phyloP scores from a whole-genome alignment of 305 asterid species.

The Vinca major region DNA sequence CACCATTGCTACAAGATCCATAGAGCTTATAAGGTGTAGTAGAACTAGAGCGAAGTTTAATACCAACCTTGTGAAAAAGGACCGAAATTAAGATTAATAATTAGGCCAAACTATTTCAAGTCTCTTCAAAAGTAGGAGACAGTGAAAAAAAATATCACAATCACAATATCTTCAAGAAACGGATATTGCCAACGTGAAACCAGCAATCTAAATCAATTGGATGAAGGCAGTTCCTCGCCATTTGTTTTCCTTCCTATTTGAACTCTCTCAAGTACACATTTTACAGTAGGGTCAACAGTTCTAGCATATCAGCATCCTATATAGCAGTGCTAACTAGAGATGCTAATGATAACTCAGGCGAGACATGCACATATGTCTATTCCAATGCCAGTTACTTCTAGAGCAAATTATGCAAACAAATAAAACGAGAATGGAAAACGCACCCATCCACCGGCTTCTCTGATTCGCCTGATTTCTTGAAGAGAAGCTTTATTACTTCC shows the following conservation, averaged over 20 bases:
- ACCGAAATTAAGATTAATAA: background rate
- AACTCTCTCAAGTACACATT: background rate
- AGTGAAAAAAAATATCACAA: background rate
- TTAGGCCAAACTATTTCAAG: background rate
- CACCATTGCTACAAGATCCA: background rate
- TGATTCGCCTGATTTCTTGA: constrained; percentile 72
- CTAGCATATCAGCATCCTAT: background rate
- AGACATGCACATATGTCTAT: background rate
- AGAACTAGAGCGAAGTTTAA: constrained; percentile 1
- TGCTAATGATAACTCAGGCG: background rate
- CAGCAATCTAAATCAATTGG: background rate
- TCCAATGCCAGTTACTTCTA: background rate
- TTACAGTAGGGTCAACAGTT: background rate
- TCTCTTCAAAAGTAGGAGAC: background rate
- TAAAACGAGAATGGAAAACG: constrained; percentile 25
- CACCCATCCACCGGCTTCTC: constrained; percentile 98
- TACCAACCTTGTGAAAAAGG: background rate
- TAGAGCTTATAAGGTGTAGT: background rate
- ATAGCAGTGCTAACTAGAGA: background rate
- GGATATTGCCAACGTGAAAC: background rate
- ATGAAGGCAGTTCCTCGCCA: background rate
- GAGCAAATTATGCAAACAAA: background rate
- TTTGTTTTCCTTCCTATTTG: background rate
- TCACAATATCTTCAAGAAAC: background rate
- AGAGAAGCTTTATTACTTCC: constrained; percentile 59